phyloP scores from a whole-genome alignment of 192 early-diverging fungal genomes.

The Piromyces finnis region DNA sequence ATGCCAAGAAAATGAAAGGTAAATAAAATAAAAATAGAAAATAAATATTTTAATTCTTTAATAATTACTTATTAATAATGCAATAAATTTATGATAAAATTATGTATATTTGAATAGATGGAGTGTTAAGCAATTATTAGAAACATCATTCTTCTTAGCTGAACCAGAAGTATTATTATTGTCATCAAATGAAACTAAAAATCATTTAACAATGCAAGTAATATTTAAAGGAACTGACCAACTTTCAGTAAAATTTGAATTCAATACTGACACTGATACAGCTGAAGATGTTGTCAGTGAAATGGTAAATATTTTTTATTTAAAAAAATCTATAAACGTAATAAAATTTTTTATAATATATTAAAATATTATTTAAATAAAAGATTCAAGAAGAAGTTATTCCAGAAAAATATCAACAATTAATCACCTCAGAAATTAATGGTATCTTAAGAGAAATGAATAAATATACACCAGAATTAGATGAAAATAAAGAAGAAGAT shows the following conservation, averaged over 20 bases:
- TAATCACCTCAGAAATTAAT: conserved; percentile 69
- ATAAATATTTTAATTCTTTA: neutral
- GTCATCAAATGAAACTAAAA: conserved; percentile 39
- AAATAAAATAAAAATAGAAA: neutral
- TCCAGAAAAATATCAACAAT: conserved; percentile 47
- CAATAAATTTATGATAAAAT: too few species aligned
- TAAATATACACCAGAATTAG: conserved; percentile 24
- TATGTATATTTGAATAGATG: conserved; percentile 10
- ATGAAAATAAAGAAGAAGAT: conserved; percentile 40
- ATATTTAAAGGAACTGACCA: conserved; percentile 60
- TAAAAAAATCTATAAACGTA: too few species aligned
- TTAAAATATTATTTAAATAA: too few species aligned
- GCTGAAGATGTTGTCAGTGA: conserved; percentile 63
- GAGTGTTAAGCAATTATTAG: conserved; percentile 49
- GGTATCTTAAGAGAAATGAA: conserved; percentile 58
- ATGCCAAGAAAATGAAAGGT: conserved; percentile 42
- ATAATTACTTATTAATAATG: too few species aligned
- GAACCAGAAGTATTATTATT: conserved; percentile 59
- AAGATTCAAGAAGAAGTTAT: conserved; percentile 67
- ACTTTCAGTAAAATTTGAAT: conserved; percentile 68
- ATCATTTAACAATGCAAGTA: conserved; percentile 49
- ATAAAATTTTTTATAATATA: too few species aligned
- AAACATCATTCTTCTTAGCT: conserved; percentile 47
- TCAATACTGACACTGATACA: conserved; percentile 61
- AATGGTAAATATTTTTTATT: conserved; percentile 42